A percentile compares a stretch with the other conserved stretches of the same genome.
These are phyloP conservation scores for Exophiala oligosperma DNA, from an alignment of 2,329 filamentous ascomycete genomes.

Conservation along the genomic window DNA sequence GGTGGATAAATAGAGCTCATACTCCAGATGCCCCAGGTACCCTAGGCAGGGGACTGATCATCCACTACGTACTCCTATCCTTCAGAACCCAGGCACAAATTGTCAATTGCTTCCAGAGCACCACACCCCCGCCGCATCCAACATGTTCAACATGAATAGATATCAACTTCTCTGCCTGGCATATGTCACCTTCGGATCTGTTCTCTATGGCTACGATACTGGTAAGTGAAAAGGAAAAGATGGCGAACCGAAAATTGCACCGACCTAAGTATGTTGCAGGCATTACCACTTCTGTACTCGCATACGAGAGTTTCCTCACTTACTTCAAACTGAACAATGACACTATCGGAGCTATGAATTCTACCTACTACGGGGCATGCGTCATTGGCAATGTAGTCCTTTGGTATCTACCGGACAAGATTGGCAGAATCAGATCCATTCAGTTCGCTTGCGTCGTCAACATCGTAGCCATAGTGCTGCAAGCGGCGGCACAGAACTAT, in stretches of 20 bases:
- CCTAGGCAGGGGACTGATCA: no score
- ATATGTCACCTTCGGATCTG: no score
- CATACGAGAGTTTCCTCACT: conserved; percentile 2
- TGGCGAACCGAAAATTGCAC: no score
- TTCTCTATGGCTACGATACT: conserved; percentile 13
- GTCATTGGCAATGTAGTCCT: neutral
- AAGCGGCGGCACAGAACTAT: conserved; percentile 58
- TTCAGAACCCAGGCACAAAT: no score
- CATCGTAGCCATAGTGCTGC: conserved; percentile 58
- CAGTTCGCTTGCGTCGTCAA: conserved; percentile 44
- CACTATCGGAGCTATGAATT: conserved; percentile 8
- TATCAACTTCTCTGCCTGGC: no score
- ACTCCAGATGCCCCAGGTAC: no score
- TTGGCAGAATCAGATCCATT: conserved; percentile 5
- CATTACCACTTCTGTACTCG: conserved; percentile 3
- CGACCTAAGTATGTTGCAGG: neutral
- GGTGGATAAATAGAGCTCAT: no score
- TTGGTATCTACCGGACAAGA: conserved; percentile 5
- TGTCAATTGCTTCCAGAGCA: no score
- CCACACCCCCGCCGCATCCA: no score
- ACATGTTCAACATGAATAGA: no score
- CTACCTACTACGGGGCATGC: conserved; percentile 6
- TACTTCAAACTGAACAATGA: conserved; percentile 6
- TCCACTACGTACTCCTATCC: no score
- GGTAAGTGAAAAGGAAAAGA: neutral